Percentiles rank a stretch among this genome's conserved stretches.
These are phyloP conservation scores for Fonsecaea multimorphosa DNA, from an alignment of 2,329 filamentous ascomycete species.

Conservation along the genomic window DNA sequence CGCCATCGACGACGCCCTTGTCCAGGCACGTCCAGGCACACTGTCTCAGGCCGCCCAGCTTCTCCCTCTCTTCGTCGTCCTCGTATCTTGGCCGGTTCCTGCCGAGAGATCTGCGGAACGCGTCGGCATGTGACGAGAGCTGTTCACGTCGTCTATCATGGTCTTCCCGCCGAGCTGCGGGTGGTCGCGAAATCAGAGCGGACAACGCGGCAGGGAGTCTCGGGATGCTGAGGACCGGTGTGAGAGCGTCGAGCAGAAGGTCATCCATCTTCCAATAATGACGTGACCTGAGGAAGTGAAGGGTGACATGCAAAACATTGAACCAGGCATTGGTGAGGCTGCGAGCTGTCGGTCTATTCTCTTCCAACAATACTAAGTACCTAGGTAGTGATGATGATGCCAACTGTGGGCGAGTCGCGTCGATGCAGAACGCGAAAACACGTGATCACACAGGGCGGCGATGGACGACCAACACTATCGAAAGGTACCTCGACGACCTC, in stretches of 20 bases:
- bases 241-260: conserved; percentile 32
- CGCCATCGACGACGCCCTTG: not conserved
- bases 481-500: too few species aligned
- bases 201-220: conserved; percentile 13
- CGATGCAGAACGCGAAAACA: not conserved
- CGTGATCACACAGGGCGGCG: not conserved
- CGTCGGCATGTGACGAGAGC: conserved; percentile 26
- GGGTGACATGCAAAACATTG: not conserved
- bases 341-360: not conserved
- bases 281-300: not conserved
- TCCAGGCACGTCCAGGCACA: conserved; percentile 29
- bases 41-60: conserved; percentile 28
- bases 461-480: too few species aligned
- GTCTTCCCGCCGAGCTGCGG: conserved; percentile 12
- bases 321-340: not conserved
- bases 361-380: too few species aligned
- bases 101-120: conserved; percentile 23
- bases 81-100: conserved; percentile 28
- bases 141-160: conserved; percentile 2
- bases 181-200: conserved; percentile 13
- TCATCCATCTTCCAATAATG: conserved; percentile 25
- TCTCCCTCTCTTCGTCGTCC: conserved; percentile 33
- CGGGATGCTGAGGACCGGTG: conserved; percentile 24
- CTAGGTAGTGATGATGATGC: not conserved
- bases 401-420: not conserved